Conservation (phyloP, 2,329 filamentous ascomycete species). For the Zasmidium citrigriseum region DNA sequence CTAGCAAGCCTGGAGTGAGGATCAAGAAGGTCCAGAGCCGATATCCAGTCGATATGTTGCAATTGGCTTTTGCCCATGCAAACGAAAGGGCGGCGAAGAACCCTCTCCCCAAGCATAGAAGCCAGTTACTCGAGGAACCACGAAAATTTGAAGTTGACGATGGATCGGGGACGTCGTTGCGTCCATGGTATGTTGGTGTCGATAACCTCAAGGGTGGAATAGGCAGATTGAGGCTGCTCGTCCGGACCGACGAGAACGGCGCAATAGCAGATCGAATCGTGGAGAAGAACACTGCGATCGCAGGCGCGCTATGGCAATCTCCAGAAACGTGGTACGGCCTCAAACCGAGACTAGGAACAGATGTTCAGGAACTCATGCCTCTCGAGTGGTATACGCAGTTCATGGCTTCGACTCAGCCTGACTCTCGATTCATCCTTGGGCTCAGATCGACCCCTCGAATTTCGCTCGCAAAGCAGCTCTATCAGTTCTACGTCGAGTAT, state of each 20-base stretch:
- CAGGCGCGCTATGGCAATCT: not conserved
- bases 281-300: not conserved
- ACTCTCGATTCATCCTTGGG: not conserved
- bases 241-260: not conserved
- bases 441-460: not conserved
- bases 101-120: too few relatives aligned
- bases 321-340: not conserved
- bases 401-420: not conserved
- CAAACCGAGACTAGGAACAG: not conserved
- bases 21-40: too few relatives aligned
- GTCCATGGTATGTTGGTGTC: too few relatives aligned
- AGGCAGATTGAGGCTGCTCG: not conserved
- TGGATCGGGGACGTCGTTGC: not conserved
- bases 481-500: not conserved
- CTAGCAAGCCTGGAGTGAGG: too few relatives aligned
- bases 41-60: too few relatives aligned
- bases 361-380: not conserved
- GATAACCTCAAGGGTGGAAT: too few relatives aligned
- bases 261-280: not conserved
- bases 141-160: too few relatives aligned
- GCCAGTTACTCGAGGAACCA: too few relatives aligned
- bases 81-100: too few relatives aligned
- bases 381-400: not conserved
- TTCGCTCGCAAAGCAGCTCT: not conserved
- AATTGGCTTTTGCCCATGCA: too few relatives aligned